Base-by-base conservation (phyloP, 2,329 filamentous ascomycete genomes). In the Stachybotrys echinatus region DNA sequence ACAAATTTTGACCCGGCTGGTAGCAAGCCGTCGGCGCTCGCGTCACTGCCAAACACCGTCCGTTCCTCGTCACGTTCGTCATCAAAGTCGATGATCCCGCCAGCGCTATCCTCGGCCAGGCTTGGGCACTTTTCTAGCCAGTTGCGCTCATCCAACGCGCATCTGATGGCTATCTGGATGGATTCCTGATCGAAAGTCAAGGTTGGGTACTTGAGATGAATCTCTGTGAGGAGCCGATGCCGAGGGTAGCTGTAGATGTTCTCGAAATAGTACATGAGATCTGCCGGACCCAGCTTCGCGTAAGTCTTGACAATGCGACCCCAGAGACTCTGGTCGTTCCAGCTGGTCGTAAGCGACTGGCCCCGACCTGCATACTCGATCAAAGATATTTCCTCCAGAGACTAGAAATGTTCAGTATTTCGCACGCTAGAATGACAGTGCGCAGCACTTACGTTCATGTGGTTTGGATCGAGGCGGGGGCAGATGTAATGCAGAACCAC, bases 221-320 rank as follows among this genome's bases (percentile, higher is more conserved):
- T 65, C 48, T 72, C 70, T 5, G 60, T 55, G 12, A 79, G 67
- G 8, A 79, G 70, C 10, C 71, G 71, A 23, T 63, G 64, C 45
- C 72, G 74, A 20, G 72, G 71, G 42, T 74, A 77, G 48, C 65
- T 69, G 57, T 74, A 73, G 18, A 70, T 70, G 48, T 73, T 69
- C 23, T 73, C 67, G 42, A 80, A 68, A 50, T 79, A 70, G 52
- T 74, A 65, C 54, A 77, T 69, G n/a, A 82, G 66, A 49, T 77
- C 68, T 12, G 68, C 61, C 0, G 79, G 79, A 5, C 69, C 65
- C 7, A 81, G 67, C 62, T 80, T 81, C 56, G 75, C 64, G 51
- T 73, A 73, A 1, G 71, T 74, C 52, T 71, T 70, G 39, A 74
- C 60, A 31, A 74, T 68, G 18, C 70, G 68, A 14, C 63, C 61